These are phyloP conservation scores for Neonothopanus nambi DNA, from an alignment of 1,284 basidiomycete genomes.

Conservation along the genomic window DNA sequence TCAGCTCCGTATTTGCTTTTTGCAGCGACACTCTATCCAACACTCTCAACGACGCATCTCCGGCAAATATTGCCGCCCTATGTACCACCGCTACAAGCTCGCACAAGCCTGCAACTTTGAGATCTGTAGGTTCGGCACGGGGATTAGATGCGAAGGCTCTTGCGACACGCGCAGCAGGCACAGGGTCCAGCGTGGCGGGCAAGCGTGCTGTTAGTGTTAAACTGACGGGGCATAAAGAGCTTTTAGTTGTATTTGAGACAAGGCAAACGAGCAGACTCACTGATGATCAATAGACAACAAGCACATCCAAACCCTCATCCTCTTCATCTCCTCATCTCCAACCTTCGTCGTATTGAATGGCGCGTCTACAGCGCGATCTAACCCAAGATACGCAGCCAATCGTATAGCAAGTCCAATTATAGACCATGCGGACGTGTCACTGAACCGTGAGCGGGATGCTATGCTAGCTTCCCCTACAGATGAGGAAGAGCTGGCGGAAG, in stretches of 20 bases:
- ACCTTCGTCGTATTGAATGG: conserved; percentile 1
- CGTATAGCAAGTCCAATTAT: conserved; percentile 12
- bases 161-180: conserved; percentile 3
- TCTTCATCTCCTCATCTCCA: conserved; percentile 6
- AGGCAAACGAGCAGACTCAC: not conserved
- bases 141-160: conserved; percentile 10
- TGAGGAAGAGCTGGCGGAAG: not conserved
- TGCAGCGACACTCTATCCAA: conserved; percentile 10
- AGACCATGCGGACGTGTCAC: conserved; percentile 12
- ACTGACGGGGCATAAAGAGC: not conserved
- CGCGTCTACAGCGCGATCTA: conserved; percentile 10
- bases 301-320: conserved; percentile 13
- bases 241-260: not conserved
- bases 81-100: conserved; percentile 9
- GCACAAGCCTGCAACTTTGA: conserved; percentile 12
- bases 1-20: conserved; percentile 9
- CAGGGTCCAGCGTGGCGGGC: conserved; percentile 8
- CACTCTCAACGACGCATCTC: conserved; percentile 9
- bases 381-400: conserved; percentile 7
- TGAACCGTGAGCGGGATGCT: conserved; percentile 1
- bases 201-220: conserved; percentile 9
- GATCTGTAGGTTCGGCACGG: conserved; percentile 3
- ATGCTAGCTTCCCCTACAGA: not conserved
- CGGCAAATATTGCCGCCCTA: conserved; percentile 7
- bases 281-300: conserved; percentile 11